Base-by-base conservation (phyloP, 345 rosid genomes). In the Gossypium raimondii region DNA sequence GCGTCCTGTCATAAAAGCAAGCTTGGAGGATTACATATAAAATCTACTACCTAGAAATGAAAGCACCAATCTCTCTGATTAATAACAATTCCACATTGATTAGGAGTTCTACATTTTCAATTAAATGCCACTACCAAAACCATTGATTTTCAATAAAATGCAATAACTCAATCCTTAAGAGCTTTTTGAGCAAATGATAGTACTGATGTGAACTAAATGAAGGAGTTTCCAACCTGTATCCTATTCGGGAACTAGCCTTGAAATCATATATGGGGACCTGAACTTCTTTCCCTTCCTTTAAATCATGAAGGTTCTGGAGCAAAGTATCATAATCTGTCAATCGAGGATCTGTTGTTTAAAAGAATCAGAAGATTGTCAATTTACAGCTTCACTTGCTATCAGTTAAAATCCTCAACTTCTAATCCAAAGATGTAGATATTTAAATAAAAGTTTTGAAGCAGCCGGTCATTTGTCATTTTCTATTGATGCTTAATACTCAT, bases 211-310 rank as follows among this genome's bases (percentile, higher is more conserved):
- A 20, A 38, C 43, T 18, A 67, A 34, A 63, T 47, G 57, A 61
- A 81, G 72, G 64, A 45, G 53, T 66, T 56, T 51, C 67, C 70
- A 84, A 95, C 99, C 98, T 95, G 89, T 89, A 90, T 85, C 99
- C 99, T 56, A 78, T 77, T 47, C 98, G 91, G 29, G 97, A 85
- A 83, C 99, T 95, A 83, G 92, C 84, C 84, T 90, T 93, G 82
- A 95, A 95, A 83, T 95, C 99, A 80, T 95, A 95, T 66, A 95
- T 86, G 70, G 99, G 99, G 75, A 93, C 94, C 82, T 93, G 84
- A 14, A 80, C 88, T 65, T 86, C 79, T 82, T 88, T 95, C 72
- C 97, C 98, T 25, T 78, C 90, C 85, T 87, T 93, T 48, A 95
- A 84, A 80, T 93, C 97, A 59, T 83, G 82, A 55, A 95, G 82